Base-by-base conservation (phyloP, 805 yeast species). In the Saccharomycopsis sp. region DNA sequence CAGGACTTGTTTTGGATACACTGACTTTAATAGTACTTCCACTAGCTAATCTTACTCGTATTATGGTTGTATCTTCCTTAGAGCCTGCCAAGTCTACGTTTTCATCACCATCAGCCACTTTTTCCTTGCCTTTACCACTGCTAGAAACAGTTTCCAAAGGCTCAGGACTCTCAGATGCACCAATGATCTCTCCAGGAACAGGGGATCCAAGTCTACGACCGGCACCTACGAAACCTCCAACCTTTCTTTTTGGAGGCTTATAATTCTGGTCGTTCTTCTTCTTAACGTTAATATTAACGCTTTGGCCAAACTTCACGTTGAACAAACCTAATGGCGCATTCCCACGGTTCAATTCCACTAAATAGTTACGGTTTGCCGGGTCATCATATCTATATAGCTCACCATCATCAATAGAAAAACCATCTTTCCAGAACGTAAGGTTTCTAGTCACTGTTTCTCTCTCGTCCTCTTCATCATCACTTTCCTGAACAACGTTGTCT, bases 341-440 rank as follows among this genome's bases (percentile, higher is more conserved):
- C 8, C 99, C 99, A 58, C 84, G 80, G 68, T 89, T 87, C 72
- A 94, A 79, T 64, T 92, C 94, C 63, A 84, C 79, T 66, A 94
- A 76, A 63, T 89, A 87, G 51, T 78, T 80, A 53, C 85, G 85
- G 69, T 93, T 94, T n/a, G 80, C 83, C 3, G 97, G 97, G 70
- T 94, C 98, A 67, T 93, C 97, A 70, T 91, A 94, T 59, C 94
- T 78, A 70, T 81, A 86, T 58, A 94, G 78, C 23, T 82, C 82
- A 1, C 98, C 98, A 54, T 92, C 97, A 35, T 94, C 98, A 24
- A 94, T 91, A 62, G 90, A 89, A 73, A 94, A 94, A 1, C 99
- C 99, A 67, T 94, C 93, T 65, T 84, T 86, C 99, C 99, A 94
- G 70, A 94, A 93, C 0, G 96, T 89, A 62, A 94, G 86, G 50